Evolutionary conservation across 2,329 filamentous ascomycete genomes (phyloP).

Genomic region (Claviceps sp.): DNA sequence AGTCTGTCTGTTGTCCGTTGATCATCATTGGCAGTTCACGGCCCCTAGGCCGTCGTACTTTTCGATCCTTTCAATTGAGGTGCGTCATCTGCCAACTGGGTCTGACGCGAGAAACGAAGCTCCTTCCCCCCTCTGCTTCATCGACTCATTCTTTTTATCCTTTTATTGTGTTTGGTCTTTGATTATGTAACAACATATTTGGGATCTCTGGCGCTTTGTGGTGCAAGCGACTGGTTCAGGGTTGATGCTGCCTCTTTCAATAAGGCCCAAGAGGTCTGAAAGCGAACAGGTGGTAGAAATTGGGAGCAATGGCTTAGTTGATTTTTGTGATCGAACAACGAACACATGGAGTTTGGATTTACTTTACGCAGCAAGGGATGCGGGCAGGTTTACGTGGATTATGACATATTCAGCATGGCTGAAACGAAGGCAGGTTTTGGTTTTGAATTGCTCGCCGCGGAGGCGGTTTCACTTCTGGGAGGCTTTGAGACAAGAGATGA

Average conservation of each 20-base stretch:
- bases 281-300: background rate
- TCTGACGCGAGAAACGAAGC: background rate
- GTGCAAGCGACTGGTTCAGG: conserved; percentile 4
- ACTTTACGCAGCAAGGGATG: conserved; percentile 8
- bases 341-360: conserved; percentile 13
- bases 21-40: background rate
- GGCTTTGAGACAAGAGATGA: background rate
- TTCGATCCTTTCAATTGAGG: background rate
- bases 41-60: background rate
- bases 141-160: background rate
- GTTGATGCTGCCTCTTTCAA: background rate
- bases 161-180: conserved; percentile 5
- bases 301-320: conserved; percentile 1
- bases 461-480: background rate
- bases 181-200: conserved; percentile 18
- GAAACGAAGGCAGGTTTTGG: background rate
- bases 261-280: background rate
- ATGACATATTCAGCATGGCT: conserved; percentile 7
- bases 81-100: background rate
- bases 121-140: background rate
- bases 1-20: background rate
- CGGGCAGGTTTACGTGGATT: conserved; percentile 8
- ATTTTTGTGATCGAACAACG: background rate
- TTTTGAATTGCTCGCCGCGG: background rate
- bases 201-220: conserved; percentile 4